Percentiles rank a stretch among this genome's conserved stretches.
Evolutionary conservation across 768 basidiomycete species (phyloP).

Genomic region (Kwoniella pini): DNA sequence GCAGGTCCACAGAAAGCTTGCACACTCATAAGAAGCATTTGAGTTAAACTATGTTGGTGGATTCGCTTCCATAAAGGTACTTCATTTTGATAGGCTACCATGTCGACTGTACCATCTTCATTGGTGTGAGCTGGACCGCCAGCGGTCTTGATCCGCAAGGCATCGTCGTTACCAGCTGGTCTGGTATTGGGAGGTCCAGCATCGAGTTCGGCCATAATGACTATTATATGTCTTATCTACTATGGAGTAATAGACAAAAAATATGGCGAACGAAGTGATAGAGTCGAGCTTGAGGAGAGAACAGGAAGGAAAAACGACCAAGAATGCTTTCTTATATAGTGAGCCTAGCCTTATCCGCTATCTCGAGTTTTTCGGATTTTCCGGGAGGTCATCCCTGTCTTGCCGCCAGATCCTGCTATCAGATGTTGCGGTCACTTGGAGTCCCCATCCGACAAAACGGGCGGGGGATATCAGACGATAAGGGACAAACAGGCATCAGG

Average conservation of each 20-base stretch:
- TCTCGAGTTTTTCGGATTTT: no score
- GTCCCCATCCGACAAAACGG: no score
- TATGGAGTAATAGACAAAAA: no score
- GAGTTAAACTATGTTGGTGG: constrained; percentile 24
- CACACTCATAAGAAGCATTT: constrained; percentile 28
- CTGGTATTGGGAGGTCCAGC: constrained; percentile 29
- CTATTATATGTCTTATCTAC: not conserved
- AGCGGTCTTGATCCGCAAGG: constrained; percentile 3
- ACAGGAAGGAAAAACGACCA: not conserved
- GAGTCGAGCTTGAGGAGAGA: no score
- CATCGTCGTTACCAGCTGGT: constrained; percentile 24
- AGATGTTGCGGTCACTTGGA: no score
- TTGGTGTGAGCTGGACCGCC: not conserved
- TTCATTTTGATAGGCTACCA: constrained; percentile 21
- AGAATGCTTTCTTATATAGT: not conserved
- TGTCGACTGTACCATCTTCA: constrained; percentile 12
- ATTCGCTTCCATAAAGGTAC: constrained; percentile 26
- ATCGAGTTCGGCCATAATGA: constrained; percentile 21
- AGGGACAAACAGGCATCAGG: no score
- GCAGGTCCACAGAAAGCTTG: constrained; percentile 25
- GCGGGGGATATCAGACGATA: no score
- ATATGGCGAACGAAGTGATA: no score
- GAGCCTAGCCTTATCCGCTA: no score
- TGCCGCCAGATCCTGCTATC: no score
- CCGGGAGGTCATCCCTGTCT: no score